A percentile compares a stretch with the other conserved stretches of the same genome.
These are phyloP conservation scores for Pythium vanterpoolii DNA, from an alignment of 352 stramenopile genomes.

Conservation along the genomic window DNA sequence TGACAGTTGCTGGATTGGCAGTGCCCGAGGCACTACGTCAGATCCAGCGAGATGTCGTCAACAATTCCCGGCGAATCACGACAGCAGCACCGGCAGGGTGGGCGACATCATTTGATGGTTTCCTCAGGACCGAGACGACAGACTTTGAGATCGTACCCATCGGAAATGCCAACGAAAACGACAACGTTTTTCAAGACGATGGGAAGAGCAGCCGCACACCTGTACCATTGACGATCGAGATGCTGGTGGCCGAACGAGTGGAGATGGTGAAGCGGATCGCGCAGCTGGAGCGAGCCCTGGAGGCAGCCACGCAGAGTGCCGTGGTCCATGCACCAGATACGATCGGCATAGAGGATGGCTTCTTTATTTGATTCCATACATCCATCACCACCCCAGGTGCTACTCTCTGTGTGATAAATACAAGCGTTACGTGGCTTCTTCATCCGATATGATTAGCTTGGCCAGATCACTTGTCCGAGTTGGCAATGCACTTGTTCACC, in stretches of 20 bases:
- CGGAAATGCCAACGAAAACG: slow-evolving; percentile 34
- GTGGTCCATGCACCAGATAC: slow-evolving; percentile 1
- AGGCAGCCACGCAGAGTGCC: background rate
- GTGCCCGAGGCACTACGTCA: slow-evolving; percentile 45
- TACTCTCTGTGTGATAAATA: too few species aligned
- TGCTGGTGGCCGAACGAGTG: slow-evolving; percentile 34
- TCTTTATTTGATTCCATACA: slow-evolving; percentile 17
- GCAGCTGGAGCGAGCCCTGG: slow-evolving; percentile 31
- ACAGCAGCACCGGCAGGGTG: slow-evolving; percentile 31
- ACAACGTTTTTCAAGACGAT: slow-evolving; percentile 27
- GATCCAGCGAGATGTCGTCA: slow-evolving; percentile 37
- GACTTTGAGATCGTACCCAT: slow-evolving; percentile 23
- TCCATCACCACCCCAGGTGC: background rate
- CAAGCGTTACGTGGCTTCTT: too few species aligned
- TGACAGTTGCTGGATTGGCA: slow-evolving; percentile 51
- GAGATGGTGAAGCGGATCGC: slow-evolving; percentile 37
- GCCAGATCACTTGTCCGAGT: slow-evolving; percentile 90
- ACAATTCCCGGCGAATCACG: slow-evolving; percentile 42
- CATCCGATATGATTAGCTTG: too few species aligned
- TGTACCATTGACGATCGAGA: slow-evolving; percentile 1
- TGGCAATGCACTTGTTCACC: slow-evolving; percentile 95
- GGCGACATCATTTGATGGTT: background rate
- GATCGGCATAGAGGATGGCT: slow-evolving; percentile 5
- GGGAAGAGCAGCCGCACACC: background rate
- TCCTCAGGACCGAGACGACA: background rate